Percentiles rank a stretch among this genome's conserved stretches.
Evolutionary conservation across 2,329 filamentous ascomycete genomes (phyloP).

Genomic region (Phyllosticta citrichinensis): DNA sequence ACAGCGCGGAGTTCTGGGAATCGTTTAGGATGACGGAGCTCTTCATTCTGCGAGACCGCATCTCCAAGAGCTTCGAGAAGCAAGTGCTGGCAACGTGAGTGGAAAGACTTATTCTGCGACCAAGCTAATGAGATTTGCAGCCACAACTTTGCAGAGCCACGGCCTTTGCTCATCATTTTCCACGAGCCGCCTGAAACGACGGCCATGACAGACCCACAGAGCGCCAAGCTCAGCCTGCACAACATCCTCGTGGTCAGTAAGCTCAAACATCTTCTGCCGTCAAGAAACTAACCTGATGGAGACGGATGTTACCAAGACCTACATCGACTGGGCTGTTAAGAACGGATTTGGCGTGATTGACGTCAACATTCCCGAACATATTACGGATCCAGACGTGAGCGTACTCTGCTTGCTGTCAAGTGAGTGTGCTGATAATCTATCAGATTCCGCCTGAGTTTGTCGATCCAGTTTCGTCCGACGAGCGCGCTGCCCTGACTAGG

Average conservation of each 20-base stretch:
- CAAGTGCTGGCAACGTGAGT: slow-evolving; percentile 69
- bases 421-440: slow-evolving; percentile 8
- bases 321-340: slow-evolving; percentile 73
- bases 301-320: slow-evolving; percentile 72
- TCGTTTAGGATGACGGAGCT: slow-evolving; percentile 71
- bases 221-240: slow-evolving; percentile 66
- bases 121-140: slow-evolving; percentile 25
- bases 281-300: slow-evolving; percentile 31
- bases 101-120: slow-evolving; percentile 40
- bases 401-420: not conserved
- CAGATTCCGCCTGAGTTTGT: slow-evolving; percentile 26
- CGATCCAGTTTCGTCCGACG: slow-evolving; percentile 38
- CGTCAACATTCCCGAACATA: slow-evolving; percentile 75
- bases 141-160: slow-evolving; percentile 53
- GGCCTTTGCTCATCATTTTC: slow-evolving; percentile 71
- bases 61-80: slow-evolving; percentile 72
- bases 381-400: slow-evolving; percentile 53
- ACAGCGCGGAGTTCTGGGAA: slow-evolving; percentile 60
- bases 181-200: slow-evolving; percentile 62
- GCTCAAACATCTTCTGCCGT: not conserved
- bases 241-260: slow-evolving; percentile 76
- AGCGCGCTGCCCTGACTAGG: slow-evolving; percentile 41
- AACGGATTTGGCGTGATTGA: slow-evolving; percentile 79
- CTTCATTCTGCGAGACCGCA: slow-evolving; percentile 62
- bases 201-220: slow-evolving; percentile 36